Conservation (phyloP, 192 early-diverging fungal species). For the Coemansia sp. region DNA sequence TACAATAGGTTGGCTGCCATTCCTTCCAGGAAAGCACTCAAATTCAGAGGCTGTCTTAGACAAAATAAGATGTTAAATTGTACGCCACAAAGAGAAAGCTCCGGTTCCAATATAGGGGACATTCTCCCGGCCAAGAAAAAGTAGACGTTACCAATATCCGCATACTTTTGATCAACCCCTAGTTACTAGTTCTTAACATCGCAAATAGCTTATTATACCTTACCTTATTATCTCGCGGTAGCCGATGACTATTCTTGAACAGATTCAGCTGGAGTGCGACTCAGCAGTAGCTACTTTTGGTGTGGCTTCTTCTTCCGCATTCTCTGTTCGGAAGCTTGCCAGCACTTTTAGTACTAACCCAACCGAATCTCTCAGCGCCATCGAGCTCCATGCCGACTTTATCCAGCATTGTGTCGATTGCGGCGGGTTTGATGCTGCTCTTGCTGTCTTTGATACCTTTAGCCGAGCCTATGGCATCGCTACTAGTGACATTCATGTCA, state of each 20-base stretch:
- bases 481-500: conserved; percentile 19
- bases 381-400: conserved; percentile 19
- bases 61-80: background rate
- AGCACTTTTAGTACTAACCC: background rate
- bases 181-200: background rate
- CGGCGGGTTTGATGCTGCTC: background rate
- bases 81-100: background rate
- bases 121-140: background rate
- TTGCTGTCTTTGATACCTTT: conserved; percentile 16
- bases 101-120: background rate
- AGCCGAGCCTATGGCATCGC: background rate
- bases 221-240: background rate
- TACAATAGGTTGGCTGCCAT: background rate
- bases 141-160: background rate
- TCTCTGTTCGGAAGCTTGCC: background rate
- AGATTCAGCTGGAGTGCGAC: background rate
- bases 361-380: background rate
- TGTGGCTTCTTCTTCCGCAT: background rate
- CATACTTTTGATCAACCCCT: background rate
- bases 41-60: background rate
- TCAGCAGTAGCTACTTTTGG: background rate
- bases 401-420: conserved; percentile 14
- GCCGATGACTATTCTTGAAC: background rate
- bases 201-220: background rate
- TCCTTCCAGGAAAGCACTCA: background rate